These are phyloP conservation scores for Trypanosoma theileri DNA, from an alignment of 208 protist species.

Conservation along the genomic window DNA sequence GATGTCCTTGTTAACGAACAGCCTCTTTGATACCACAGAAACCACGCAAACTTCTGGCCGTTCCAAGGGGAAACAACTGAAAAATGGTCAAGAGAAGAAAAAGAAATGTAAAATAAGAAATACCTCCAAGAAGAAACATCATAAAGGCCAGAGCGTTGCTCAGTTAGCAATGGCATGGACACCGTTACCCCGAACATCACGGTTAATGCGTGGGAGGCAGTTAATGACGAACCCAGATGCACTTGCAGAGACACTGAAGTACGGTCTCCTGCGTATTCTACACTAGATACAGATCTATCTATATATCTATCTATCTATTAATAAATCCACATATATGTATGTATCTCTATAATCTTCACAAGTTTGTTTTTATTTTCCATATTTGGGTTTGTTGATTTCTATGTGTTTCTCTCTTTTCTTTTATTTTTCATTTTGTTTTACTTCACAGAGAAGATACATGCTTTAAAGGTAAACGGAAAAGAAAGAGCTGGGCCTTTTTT, in stretches of 20 bases:
- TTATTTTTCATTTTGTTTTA: too few relatives aligned
- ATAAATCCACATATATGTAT: slow-evolving; percentile 6
- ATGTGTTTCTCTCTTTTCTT: too few relatives aligned
- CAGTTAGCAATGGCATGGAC: slow-evolving; percentile 17
- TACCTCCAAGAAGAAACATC: background rate
- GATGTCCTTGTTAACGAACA: too few relatives aligned
- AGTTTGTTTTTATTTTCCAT: too few relatives aligned
- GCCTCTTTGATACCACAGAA: too few relatives aligned
- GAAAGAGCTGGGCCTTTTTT: too few relatives aligned
- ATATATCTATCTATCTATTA: background rate
- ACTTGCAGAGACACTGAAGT: slow-evolving; percentile 25
- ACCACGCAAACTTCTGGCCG: too few relatives aligned
- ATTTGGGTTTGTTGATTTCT: too few relatives aligned
- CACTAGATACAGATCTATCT: background rate
- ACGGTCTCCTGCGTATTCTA: slow-evolving; percentile 17
- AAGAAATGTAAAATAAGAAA: background rate
- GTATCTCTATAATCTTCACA: background rate
- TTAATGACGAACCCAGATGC: background rate
- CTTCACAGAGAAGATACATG: too few relatives aligned
- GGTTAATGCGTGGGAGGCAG: slow-evolving; percentile 7
- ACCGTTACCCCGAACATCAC: slow-evolving; percentile 18
- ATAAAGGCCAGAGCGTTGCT: background rate
- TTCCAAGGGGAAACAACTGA: background rate
- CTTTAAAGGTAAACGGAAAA: too few relatives aligned
- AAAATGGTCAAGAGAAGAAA: background rate